These are phyloP conservation scores for Apodospora peruviana DNA, from an alignment of 495 filamentous ascomycete species.

Conservation along the genomic window DNA sequence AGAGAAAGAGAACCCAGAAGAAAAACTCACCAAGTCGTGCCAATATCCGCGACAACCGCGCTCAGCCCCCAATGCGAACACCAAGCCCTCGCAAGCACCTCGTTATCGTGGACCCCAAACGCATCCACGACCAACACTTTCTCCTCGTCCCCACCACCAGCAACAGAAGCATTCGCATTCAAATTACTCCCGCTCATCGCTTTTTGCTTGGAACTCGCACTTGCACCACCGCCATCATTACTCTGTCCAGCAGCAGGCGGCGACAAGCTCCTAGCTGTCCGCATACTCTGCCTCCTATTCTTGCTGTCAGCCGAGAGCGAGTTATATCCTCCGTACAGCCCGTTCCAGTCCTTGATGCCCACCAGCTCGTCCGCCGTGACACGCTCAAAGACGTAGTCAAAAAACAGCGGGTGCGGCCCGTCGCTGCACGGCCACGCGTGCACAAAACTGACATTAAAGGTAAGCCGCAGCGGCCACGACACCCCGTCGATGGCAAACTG, in stretches of 20 bases:
- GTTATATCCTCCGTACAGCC: conserved; percentile 18
- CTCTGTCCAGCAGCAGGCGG: conserved; percentile 6
- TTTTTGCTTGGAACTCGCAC: background rate
- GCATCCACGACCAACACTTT: conserved; percentile 64
- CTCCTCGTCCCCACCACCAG: conserved; percentile 36
- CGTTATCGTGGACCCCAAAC: conserved; percentile 64
- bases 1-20: conserved; percentile 2
- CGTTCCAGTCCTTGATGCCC: conserved; percentile 56
- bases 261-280: conserved; percentile 16
- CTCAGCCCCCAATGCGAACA: conserved; percentile 63
- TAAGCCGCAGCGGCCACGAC: conserved; percentile 56
- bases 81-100: conserved; percentile 69
- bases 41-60: conserved; percentile 60
- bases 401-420: conserved; percentile 65
- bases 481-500: conserved; percentile 62
- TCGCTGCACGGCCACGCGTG: conserved; percentile 60
- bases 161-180: background rate
- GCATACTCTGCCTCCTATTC: background rate
- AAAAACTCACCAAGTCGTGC: conserved; percentile 55
- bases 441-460: conserved; percentile 62
- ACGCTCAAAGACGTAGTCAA: conserved; percentile 53
- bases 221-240: background rate
- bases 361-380: conserved; percentile 56
- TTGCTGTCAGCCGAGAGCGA: background rate
- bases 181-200: background rate